These are phyloP conservation scores for Phenoliferia sp. DNA, from an alignment of 1,284 basidiomycete species.

Conservation along the genomic window DNA sequence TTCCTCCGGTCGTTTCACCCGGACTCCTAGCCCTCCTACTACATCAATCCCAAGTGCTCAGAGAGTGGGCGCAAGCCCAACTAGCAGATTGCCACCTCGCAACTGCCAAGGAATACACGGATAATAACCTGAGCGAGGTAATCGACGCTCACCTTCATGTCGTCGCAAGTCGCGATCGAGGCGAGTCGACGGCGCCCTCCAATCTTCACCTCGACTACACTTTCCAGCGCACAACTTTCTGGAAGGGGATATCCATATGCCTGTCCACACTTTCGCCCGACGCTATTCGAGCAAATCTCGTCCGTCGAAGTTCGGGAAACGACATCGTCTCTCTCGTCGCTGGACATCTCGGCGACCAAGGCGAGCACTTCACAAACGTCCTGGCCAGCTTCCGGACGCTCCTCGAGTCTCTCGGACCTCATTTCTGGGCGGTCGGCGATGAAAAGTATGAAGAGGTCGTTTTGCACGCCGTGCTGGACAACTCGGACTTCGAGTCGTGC, in stretches of 20 bases:
- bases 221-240: constrained; percentile 10
- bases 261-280: constrained; percentile 17
- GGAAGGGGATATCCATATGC: constrained; percentile 19
- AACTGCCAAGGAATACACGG: neutral
- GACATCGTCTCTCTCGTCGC: constrained; percentile 32
- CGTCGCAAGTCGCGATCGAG: constrained; percentile 25
- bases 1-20: constrained; percentile 40
- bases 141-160: constrained; percentile 27
- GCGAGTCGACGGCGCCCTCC: constrained; percentile 5
- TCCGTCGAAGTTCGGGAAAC: constrained; percentile 1
- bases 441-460: constrained; percentile 29
- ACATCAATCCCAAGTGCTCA: constrained; percentile 49
- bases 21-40: constrained; percentile 59
- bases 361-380: constrained; percentile 29
- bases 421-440: constrained; percentile 26
- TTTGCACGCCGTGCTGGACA: constrained; percentile 28
- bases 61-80: constrained; percentile 57
- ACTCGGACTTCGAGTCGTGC: constrained; percentile 16
- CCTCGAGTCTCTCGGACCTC: constrained; percentile 14
- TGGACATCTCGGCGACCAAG: constrained; percentile 30
- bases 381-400: constrained; percentile 23
- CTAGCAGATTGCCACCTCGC: constrained; percentile 8
- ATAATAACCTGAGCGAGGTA: constrained; percentile 6
- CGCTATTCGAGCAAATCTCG: constrained; percentile 16
- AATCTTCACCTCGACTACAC: constrained; percentile 21